Conservation (phyloP, 2,329 filamentous ascomycete genomes). For the Fusarium sacchari region DNA sequence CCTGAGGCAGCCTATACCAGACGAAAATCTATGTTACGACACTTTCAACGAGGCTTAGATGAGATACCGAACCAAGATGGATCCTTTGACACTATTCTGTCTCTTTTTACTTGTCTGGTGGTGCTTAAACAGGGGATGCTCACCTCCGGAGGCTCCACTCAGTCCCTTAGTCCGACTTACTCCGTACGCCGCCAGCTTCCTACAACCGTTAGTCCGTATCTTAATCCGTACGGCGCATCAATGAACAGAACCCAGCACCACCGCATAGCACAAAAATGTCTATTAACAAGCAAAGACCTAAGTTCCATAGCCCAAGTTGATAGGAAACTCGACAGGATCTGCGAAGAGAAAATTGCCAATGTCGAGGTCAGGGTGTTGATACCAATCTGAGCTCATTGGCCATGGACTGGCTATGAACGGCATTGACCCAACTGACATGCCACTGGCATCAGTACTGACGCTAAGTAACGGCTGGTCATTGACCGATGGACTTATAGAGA, state of each 20-base stretch:
- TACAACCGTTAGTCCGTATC: not conserved
- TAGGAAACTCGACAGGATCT: constrained; percentile 26
- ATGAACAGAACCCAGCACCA: too few relatives aligned
- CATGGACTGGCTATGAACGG: not conserved
- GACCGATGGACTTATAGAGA: not conserved
- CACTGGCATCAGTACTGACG: not conserved
- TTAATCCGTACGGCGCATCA: constrained; percentile 5
- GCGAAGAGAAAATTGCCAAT: constrained; percentile 29
- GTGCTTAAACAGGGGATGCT: not conserved
- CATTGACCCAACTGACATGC: not conserved
- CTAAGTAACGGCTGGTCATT: not conserved
- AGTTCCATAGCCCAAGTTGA: not conserved
- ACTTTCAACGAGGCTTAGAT: not conserved
- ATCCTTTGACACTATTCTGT: not conserved
- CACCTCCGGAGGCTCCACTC: not conserved
- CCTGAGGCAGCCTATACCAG: accelerated
- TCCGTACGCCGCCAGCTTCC: not conserved
- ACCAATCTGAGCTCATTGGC: constrained; percentile 6
- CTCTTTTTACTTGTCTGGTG: not conserved
- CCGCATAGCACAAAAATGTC: too few relatives aligned
- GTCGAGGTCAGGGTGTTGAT: constrained; percentile 12
- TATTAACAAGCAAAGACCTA: not conserved
- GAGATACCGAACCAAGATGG: not conserved
- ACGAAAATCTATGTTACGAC: not conserved
- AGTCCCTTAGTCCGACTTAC: not conserved